phyloP scores from a whole-genome alignment of 2,329 filamentous ascomycete species.

The Colletotrichum siamense region DNA sequence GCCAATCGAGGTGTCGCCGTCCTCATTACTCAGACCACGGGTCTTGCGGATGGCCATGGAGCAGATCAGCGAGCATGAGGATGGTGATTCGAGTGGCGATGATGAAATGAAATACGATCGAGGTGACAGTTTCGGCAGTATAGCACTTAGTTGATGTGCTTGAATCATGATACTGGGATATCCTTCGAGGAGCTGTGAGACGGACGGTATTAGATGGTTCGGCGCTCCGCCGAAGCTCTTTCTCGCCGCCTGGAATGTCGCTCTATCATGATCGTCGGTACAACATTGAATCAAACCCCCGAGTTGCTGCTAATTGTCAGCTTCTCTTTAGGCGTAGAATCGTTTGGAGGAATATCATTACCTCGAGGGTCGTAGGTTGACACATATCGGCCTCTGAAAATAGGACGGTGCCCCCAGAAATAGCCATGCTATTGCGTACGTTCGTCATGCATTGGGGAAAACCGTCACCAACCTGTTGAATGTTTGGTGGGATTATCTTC shows the following conservation, averaged over 20 bases:
- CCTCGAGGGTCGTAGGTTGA: not conserved
- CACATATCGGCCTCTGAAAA: not conserved
- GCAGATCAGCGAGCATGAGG: not conserved
- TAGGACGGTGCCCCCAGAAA: not conserved
- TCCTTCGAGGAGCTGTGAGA: not conserved
- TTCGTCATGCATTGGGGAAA: fast-evolving
- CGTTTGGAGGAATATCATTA: not conserved
- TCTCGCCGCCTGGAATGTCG: not conserved
- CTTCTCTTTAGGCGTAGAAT: fast-evolving
- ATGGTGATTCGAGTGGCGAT: not conserved
- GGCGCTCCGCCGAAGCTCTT: not conserved
- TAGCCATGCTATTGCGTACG: not conserved
- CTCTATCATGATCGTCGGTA: not conserved
- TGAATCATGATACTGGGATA: not conserved
- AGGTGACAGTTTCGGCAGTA: fast-evolving
- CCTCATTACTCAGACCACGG: not conserved
- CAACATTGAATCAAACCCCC: not conserved
- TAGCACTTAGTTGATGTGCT: not conserved
- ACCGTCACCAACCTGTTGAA: not conserved
- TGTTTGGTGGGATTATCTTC: not conserved
- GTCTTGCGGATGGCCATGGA: not conserved
- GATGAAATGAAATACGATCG: not conserved
- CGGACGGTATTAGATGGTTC: not conserved
- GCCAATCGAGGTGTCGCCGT: not conserved
- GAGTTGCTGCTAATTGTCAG: not conserved